Percentiles rank a stretch among this genome's conserved stretches.
Conservation (phyloP, 805 yeast genomes). For the Brettanomyces nanus region DNA sequence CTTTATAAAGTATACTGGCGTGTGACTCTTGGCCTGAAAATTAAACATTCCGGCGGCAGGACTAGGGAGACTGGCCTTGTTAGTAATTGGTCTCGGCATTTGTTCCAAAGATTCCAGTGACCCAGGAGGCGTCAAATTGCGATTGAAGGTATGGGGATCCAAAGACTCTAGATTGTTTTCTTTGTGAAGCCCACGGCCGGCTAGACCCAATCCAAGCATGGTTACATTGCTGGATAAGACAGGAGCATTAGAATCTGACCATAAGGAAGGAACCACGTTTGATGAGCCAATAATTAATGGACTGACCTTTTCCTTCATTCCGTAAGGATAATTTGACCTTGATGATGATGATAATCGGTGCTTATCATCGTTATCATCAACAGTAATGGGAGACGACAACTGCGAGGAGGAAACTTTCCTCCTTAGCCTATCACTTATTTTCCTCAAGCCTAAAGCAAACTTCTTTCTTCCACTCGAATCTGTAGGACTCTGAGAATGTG, state of each 20-base stretch:
- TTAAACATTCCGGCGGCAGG: background rate
- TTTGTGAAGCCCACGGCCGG: slow-evolving; percentile 19
- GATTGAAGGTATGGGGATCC: too few species aligned
- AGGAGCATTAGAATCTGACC: slow-evolving; percentile 8
- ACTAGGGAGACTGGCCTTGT: background rate
- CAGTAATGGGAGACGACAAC: background rate
- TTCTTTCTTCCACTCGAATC: slow-evolving; percentile 1
- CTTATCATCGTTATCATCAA: background rate
- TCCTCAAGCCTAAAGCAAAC: slow-evolving; percentile 10
- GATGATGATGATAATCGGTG: background rate
- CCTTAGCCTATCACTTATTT: slow-evolving; percentile 10
- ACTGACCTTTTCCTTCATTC: background rate
- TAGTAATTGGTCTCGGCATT: background rate
- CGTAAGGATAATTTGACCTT: too few species aligned
- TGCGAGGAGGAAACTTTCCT: slow-evolving; percentile 4
- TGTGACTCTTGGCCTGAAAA: slow-evolving; percentile 2
- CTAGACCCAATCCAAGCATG: slow-evolving; percentile 23
- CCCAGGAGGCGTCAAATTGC: slow-evolving; percentile 3
- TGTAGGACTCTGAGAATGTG: too few species aligned
- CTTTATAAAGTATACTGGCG: slow-evolving; percentile 40
- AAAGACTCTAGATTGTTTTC: background rate
- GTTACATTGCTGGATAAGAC: slow-evolving; percentile 19
- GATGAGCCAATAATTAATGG: background rate
- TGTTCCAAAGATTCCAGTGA: background rate
- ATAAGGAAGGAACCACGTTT: slow-evolving; percentile 3